These are phyloP conservation scores for Entomophthora muscae DNA, from an alignment of 371 early-diverging fungal genomes.

Conservation along the genomic window DNA sequence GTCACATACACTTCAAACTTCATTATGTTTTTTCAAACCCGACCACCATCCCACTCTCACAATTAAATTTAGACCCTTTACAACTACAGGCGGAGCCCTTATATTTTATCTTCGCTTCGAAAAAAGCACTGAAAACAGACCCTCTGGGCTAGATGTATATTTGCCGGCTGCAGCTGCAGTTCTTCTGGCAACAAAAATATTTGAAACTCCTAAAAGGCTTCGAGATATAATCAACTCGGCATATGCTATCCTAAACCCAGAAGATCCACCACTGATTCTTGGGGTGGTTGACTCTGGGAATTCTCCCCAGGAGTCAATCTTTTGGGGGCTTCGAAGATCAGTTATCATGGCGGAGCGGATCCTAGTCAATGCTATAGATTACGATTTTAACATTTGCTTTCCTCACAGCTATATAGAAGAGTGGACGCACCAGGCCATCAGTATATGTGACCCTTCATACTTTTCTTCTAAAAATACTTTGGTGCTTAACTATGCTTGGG, in stretches of 20 bases:
- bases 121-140: neutral
- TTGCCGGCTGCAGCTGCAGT: neutral
- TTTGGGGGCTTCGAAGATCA: neutral
- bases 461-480: neutral
- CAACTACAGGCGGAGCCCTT: neutral
- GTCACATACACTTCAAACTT: neutral
- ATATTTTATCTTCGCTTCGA: neutral
- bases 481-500: neutral
- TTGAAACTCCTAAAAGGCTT: neutral
- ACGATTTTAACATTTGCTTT: neutral
- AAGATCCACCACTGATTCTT: neutral
- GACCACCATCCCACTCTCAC: neutral
- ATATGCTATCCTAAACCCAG: neutral
- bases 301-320: neutral
- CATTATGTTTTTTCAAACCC: neutral
- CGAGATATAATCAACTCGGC: neutral
- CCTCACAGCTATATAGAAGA: neutral
- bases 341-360: neutral
- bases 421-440: neutral
- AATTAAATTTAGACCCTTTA: neutral
- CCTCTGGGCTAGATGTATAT: neutral
- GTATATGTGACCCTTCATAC: neutral
- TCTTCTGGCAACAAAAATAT: neutral
- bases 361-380: neutral
- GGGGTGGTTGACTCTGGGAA: neutral